Percentiles rank a stretch among this genome's conserved stretches.
phyloP scores from a whole-genome alignment of 2,329 filamentous ascomycete genomes.

The Apiospora arundinis region DNA sequence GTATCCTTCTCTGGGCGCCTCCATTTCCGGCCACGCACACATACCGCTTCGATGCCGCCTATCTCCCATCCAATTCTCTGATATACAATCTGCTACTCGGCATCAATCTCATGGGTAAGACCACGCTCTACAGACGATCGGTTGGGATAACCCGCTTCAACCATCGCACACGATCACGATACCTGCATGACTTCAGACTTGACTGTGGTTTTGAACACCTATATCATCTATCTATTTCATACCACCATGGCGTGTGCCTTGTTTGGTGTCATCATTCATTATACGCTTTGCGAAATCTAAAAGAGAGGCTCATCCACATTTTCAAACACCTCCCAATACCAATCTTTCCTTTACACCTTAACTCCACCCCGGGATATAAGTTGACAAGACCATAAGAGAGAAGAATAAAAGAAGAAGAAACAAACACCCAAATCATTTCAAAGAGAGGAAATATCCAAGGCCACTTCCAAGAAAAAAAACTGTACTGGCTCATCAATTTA shows the following conservation, averaged over 20 bases:
- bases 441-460: background rate
- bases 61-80: background rate
- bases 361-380: background rate
- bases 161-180: background rate
- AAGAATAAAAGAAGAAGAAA: background rate
- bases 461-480: background rate
- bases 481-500: background rate
- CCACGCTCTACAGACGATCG: background rate
- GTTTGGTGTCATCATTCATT: background rate
- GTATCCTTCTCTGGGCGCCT: background rate
- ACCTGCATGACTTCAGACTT: background rate
- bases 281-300: background rate
- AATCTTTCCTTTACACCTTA: background rate
- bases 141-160: background rate
- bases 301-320: background rate
- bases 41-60: background rate
- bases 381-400: background rate
- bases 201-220: background rate
- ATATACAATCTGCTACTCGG: background rate
- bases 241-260: background rate
- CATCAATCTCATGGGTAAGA: background rate
- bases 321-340: background rate
- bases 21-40: background rate
- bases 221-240: background rate
- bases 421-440: background rate